These are phyloP conservation scores for Mortierella sp. DNA, from an alignment of 371 early-diverging fungal species.

Conservation along the genomic window DNA sequence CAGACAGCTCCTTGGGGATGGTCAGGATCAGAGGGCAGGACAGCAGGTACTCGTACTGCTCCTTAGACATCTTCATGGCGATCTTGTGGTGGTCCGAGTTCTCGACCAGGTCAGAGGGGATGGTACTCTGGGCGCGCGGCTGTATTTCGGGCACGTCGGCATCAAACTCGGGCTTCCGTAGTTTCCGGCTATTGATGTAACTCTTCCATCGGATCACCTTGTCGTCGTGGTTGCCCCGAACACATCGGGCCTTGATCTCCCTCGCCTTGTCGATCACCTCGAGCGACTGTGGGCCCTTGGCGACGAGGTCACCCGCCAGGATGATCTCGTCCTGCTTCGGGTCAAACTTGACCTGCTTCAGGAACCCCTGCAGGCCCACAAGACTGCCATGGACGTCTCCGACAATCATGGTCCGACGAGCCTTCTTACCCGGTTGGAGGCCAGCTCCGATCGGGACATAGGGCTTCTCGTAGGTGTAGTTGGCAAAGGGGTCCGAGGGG, in stretches of 20 bases:
- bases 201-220: conserved; percentile 73
- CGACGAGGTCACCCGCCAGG: conserved; percentile 78
- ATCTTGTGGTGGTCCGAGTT: conserved; percentile 42
- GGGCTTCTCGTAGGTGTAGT: conserved; percentile 28
- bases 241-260: conserved; percentile 66
- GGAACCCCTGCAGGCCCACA: conserved; percentile 64
- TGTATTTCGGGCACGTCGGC: not conserved
- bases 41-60: conserved; percentile 68
- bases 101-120: conserved; percentile 29
- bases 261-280: conserved; percentile 72
- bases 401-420: conserved; percentile 70
- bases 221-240: conserved; percentile 87
- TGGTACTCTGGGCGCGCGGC: not conserved
- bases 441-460: not conserved
- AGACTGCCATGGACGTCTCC: conserved; percentile 83
- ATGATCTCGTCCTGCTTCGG: conserved; percentile 67
- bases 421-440: not conserved
- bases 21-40: conserved; percentile 72
- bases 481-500: conserved; percentile 35
- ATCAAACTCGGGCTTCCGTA: conserved; percentile 11
- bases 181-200: conserved; percentile 57
- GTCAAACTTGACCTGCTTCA: conserved; percentile 62
- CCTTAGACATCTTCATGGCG: conserved; percentile 63
- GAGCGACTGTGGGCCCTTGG: conserved; percentile 77
- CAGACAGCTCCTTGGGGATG: conserved; percentile 59